Evolutionary conservation across 805 yeast species (phyloP).

Genomic region (Hemisphaericaspora nanyangensis): DNA sequence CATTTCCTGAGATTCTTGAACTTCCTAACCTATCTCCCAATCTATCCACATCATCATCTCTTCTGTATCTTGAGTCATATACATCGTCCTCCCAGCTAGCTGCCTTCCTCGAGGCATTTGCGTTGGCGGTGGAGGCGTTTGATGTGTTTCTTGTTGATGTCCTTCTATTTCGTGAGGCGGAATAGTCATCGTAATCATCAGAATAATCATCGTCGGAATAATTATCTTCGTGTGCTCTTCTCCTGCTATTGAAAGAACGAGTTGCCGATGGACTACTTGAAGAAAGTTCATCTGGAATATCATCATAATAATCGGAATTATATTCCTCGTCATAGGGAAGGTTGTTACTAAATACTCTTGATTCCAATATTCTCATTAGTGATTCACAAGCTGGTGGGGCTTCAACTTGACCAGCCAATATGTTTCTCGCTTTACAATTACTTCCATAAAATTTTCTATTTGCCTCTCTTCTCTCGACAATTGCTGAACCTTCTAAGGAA

Average conservation of each 20-base stretch:
- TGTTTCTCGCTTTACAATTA: constrained; percentile 81
- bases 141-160: constrained; percentile 17
- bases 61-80: constrained; percentile 50
- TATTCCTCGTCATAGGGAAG: constrained; percentile 47
- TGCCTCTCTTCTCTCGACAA: constrained; percentile 96
- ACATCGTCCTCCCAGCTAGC: constrained; percentile 83
- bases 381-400: constrained; percentile 91
- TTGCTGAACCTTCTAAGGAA: constrained; percentile 92
- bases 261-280: constrained; percentile 29
- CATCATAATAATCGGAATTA: constrained; percentile 69
- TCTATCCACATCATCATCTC: constrained; percentile 31
- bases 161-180: constrained; percentile 22
- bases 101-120: constrained; percentile 22
- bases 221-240: constrained; percentile 27
- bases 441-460: constrained; percentile 91
- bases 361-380: constrained; percentile 78
- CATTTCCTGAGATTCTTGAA: constrained; percentile 19
- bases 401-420: constrained; percentile 83
- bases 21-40: constrained; percentile 32
- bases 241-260: constrained; percentile 12
- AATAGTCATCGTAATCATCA: constrained; percentile 34
- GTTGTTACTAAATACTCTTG: constrained; percentile 71
- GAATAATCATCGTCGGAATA: constrained; percentile 30
- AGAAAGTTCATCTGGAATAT: constrained; percentile 66
- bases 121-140: constrained; percentile 7